Percentiles rank a stretch among this genome's conserved stretches.
Conservation (phyloP, 73 alveolate species). For the Uronychia binucleata region DNA sequence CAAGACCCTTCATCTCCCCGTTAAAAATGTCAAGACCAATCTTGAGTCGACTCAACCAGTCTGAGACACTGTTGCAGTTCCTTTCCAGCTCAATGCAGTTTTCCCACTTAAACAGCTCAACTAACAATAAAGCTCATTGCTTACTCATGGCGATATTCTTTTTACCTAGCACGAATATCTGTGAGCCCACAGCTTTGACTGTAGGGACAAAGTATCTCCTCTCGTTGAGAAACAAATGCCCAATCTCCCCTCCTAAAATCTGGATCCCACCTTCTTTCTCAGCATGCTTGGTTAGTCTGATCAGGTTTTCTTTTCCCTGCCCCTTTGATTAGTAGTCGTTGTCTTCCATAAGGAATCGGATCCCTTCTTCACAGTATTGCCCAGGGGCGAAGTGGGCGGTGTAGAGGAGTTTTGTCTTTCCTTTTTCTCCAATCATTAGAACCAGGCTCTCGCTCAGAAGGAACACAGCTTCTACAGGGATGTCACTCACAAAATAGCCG, state of each 20-base stretch:
- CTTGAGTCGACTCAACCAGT: constrained; percentile 28
- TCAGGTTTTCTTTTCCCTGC: not conserved
- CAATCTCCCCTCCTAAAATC: not conserved
- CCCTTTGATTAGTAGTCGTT: not conserved
- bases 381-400: constrained; percentile 51
- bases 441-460: constrained; percentile 30
- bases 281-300: not conserved
- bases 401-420: constrained; percentile 17
- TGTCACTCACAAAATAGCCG: constrained; percentile 33
- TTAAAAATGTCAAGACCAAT: constrained; percentile 36
- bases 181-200: not conserved
- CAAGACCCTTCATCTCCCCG: constrained; percentile 38
- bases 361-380: not conserved
- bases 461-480: constrained; percentile 21
- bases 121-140: too few species aligned
- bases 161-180: not conserved
- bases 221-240: not conserved
- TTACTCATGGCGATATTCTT: not conserved
- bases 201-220: not conserved
- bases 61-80: constrained; percentile 15
- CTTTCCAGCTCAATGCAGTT: constrained; percentile 26
- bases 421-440: constrained; percentile 11
- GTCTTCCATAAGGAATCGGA: not conserved
- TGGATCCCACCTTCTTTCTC: not conserved
- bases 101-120: constrained; percentile 27